A percentile compares a stretch with the other conserved stretches of the same genome.
Evolutionary conservation across 352 stramenopile species (phyloP).

Genomic region (Pythium sukuiense): DNA sequence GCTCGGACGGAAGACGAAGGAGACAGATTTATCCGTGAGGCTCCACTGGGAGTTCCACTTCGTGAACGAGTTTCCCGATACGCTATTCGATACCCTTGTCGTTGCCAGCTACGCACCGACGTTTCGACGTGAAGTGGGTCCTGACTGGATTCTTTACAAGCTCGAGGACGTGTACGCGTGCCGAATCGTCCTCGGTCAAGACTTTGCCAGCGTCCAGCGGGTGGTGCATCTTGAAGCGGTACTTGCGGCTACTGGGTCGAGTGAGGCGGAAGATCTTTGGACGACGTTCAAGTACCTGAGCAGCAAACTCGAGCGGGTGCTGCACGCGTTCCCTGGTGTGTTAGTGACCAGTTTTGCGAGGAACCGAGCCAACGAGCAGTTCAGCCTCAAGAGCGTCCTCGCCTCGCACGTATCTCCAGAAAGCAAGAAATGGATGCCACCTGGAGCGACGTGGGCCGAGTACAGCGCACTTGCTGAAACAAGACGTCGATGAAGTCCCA

Average conservation of each 20-base stretch:
- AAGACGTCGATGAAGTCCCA: too few relatives aligned
- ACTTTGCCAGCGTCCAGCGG: background rate
- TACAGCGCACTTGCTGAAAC: too few relatives aligned
- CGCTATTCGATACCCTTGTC: slow-evolving; percentile 29
- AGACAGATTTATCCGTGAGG: background rate
- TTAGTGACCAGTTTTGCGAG: background rate
- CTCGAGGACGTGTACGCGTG: background rate
- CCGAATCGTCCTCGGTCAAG: background rate
- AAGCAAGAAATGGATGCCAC: background rate
- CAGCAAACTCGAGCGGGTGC: background rate
- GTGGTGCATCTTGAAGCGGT: slow-evolving; percentile 14
- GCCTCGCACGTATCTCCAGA: background rate
- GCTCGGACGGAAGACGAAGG: background rate
- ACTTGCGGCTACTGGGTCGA: background rate
- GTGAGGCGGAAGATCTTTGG: background rate
- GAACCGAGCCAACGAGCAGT: background rate
- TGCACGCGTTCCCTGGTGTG: background rate
- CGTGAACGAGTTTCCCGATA: slow-evolving; percentile 19
- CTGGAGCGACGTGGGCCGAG: too few relatives aligned
- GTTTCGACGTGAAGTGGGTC: background rate
- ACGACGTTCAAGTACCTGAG: slow-evolving; percentile 2
- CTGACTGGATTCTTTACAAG: slow-evolving; percentile 9
- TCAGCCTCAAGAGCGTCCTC: background rate
- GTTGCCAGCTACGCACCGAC: slow-evolving; percentile 16
- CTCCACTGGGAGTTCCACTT: slow-evolving; percentile 33